These are phyloP conservation scores for Alloteropsis semialata DNA, from an alignment of 176 grass and related monocot species.

Conservation along the genomic window DNA sequence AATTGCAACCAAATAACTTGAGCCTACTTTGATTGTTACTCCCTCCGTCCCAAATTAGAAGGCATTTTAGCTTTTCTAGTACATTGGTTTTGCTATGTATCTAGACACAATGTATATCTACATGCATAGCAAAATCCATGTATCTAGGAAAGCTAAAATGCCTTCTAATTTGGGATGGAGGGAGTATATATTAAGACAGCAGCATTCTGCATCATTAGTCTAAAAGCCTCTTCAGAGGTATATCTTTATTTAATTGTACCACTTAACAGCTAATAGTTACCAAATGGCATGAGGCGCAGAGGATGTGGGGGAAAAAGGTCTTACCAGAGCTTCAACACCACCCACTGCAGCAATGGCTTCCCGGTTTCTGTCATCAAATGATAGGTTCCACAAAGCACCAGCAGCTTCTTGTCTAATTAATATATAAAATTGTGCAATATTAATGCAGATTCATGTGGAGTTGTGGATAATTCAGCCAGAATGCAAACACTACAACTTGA, in stretches of 20 bases:
- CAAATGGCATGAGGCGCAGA: background rate
- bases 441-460: slow-evolving; percentile 26
- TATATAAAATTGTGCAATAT: slow-evolving; percentile 6
- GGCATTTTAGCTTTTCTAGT: too few species aligned
- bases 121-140: too few species aligned
- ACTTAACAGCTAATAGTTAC: background rate
- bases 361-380: slow-evolving; percentile 99
- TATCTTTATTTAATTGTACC: background rate
- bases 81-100: too few species aligned
- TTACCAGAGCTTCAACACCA: slow-evolving; percentile 96
- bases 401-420: slow-evolving; percentile 93
- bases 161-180: too few species aligned
- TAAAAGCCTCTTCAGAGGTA: slow-evolving; percentile 9
- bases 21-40: background rate
- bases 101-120: too few species aligned
- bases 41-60: too few species aligned
- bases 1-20: slow-evolving; percentile 16
- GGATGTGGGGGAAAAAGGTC: background rate
- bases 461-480: slow-evolving; percentile 8
- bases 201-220: slow-evolving; percentile 7
- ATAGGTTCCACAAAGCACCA: slow-evolving; percentile 99
- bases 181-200: background rate
- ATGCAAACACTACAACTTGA: slow-evolving; percentile 29
- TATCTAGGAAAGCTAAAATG: too few species aligned
- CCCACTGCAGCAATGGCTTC: slow-evolving; percentile 93